Evolutionary conservation across 148 eudicot genomes (phyloP).

Genomic region (Vaccinium vitisidaea): DNA sequence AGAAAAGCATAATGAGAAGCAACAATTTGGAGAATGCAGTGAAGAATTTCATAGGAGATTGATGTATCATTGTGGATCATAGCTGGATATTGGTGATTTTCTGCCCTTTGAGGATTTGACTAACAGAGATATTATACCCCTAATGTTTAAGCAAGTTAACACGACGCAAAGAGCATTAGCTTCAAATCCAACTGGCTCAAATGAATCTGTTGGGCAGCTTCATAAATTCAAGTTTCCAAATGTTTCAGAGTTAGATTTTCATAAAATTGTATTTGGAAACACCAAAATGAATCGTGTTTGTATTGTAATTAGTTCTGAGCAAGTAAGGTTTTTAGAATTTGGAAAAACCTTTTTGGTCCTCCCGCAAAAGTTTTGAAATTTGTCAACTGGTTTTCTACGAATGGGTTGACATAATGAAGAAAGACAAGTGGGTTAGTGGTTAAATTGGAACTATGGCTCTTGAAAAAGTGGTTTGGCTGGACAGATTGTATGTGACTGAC

Average conservation of each 20-base stretch:
- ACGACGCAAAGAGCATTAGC: background rate
- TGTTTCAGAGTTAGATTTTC: background rate
- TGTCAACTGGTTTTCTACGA: background rate
- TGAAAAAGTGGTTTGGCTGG: background rate
- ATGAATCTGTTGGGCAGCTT: no score
- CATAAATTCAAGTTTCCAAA: background rate
- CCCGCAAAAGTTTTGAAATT: background rate
- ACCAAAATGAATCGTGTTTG: background rate
- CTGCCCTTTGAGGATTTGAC: no score
- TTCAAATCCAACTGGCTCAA: background rate
- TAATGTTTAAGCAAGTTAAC: background rate
- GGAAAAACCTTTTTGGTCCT: background rate
- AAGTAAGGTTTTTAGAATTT: background rate
- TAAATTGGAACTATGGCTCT: background rate
- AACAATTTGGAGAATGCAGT: no score
- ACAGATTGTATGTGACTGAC: background rate
- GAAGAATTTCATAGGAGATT: no score
- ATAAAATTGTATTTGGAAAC: background rate
- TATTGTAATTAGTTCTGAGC: background rate
- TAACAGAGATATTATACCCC: no score
- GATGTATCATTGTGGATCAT: no score
- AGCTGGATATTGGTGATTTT: no score
- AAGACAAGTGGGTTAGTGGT: background rate
- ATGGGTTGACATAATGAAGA: background rate
- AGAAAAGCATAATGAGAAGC: no score